A percentile compares a stretch with the other conserved stretches of the same genome.
These are phyloP conservation scores for Telopea speciosissima DNA, from an alignment of 177 flowering plant species.

Conservation along the genomic window DNA sequence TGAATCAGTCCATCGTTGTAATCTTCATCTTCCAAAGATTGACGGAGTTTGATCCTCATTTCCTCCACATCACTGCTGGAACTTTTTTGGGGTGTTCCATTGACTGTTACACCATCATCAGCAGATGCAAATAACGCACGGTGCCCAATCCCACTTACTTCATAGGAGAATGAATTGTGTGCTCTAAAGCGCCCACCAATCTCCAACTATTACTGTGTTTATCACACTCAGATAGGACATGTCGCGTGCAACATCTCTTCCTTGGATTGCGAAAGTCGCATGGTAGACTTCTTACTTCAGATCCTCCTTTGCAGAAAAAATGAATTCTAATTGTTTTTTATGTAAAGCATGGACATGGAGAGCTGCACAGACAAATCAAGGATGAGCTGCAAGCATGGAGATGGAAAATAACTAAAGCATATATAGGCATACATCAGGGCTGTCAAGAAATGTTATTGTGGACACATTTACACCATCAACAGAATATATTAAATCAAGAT, in stretches of 20 bases:
- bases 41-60: slow-evolving; percentile 57
- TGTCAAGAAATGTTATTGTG: background rate
- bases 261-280: slow-evolving; percentile 31
- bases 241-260: slow-evolving; percentile 30
- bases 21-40: slow-evolving; percentile 58
- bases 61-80: slow-evolving; percentile 52
- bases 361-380: slow-evolving; percentile 39
- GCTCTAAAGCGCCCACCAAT: slow-evolving; percentile 24
- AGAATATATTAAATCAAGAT: background rate
- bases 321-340: slow-evolving; percentile 22
- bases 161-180: slow-evolving; percentile 17
- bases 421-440: background rate
- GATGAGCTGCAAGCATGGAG: slow-evolving; percentile 1
- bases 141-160: slow-evolving; percentile 30
- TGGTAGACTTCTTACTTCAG: slow-evolving; percentile 26
- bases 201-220: slow-evolving; percentile 17
- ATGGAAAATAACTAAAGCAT: background rate
- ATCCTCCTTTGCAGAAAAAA: slow-evolving; percentile 27
- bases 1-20: slow-evolving; percentile 66
- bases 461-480: background rate
- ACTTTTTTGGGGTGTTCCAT: slow-evolving; percentile 57
- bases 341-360: slow-evolving; percentile 38
- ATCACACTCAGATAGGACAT: slow-evolving; percentile 20
- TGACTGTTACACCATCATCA: slow-evolving; percentile 80
- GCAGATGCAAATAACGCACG: slow-evolving; percentile 44